Evolutionary conservation across 2,329 filamentous ascomycete species (phyloP).

Genomic region (Colletotrichum tropicicola): DNA sequence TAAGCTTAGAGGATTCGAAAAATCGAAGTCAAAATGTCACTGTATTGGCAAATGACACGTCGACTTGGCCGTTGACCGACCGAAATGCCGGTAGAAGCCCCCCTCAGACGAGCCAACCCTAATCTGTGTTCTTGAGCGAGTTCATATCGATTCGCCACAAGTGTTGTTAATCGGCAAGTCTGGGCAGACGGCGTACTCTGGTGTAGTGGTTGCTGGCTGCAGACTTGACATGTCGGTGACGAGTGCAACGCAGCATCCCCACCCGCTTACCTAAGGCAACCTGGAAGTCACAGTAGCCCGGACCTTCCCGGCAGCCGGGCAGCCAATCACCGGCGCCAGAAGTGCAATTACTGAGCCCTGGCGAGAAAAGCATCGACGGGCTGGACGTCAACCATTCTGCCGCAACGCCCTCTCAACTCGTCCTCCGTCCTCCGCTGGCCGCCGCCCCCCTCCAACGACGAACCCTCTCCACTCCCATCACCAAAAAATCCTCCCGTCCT

Average conservation of each 20-base stretch:
- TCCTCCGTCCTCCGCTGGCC: slow-evolving; percentile 1
- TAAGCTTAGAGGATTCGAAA: no score
- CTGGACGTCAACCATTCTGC: slow-evolving; percentile 21
- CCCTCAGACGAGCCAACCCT: no score
- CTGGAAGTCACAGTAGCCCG: neutral
- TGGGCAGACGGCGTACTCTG: no score
- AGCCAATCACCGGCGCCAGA: slow-evolving; percentile 20
- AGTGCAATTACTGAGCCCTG: slow-evolving; percentile 3
- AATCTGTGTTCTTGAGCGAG: no score
- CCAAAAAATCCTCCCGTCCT: neutral
- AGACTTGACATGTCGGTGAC: neutral
- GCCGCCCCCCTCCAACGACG: slow-evolving; percentile 10
- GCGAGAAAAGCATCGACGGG: slow-evolving; percentile 23
- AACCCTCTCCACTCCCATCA: slow-evolving; percentile 24
- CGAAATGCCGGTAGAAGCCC: no score
- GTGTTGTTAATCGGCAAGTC: no score
- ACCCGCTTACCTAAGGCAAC: slow-evolving; percentile 21
- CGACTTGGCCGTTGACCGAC: no score
- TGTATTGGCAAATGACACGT: no score
- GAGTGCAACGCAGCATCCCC: neutral
- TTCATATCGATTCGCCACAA: no score
- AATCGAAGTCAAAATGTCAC: no score
- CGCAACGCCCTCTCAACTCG: neutral
- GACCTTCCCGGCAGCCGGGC: slow-evolving; percentile 3
- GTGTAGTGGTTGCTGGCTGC: no score